Evolutionary conservation across 1,139 yeast species (phyloP), one percentile per base, ranked within the genome.

Genomic region (Wickerhamomyces sp.): DNA sequence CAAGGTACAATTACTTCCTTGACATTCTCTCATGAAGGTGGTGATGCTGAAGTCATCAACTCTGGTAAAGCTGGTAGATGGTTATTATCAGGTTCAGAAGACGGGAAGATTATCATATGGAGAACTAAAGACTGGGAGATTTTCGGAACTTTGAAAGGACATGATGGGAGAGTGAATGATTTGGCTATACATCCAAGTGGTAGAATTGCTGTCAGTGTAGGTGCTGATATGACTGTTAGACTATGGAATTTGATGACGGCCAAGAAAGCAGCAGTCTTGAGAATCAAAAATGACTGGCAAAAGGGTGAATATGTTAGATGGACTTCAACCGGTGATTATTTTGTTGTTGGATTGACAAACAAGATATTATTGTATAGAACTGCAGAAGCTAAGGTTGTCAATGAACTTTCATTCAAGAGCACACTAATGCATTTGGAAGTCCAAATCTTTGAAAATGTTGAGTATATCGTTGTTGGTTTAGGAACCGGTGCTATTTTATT

Each of bases 191-290:
- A 93, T 63, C 96, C 96, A 14, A 73, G 90, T n/a, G 96, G 96
- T 15, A 78, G 90, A 66, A 81, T 93, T 45, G 97, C 96, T 9
- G 79, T 94, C 33, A 84, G 95, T 48, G 96, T 89, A 7, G 88
- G 95, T 42, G 81, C 78, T 38, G 99, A 93, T 66, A 78, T 78
- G 51, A 85, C 95, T 10, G 75, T 94, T 36, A 74, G 94, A 59
- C 73, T 93, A 51, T 93, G 99, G 99, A 93, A 93, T 62, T 72
- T 94, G 56, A 90, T 93, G 98, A 91, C 98, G 5, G 95, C 90
- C n/a, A 87, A 88, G 62, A 91, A 90, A 67, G 98, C 99, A 7
- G 91, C 96, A 2, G 74, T 79, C 10, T 70, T 90, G 62, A 89
- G 85, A 59, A 72, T 91, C 45, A 82, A 77, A 58, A 87, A 87